phyloP scores from a whole-genome alignment of 2,329 filamentous ascomycete species.

The Pyricularia grisea region DNA sequence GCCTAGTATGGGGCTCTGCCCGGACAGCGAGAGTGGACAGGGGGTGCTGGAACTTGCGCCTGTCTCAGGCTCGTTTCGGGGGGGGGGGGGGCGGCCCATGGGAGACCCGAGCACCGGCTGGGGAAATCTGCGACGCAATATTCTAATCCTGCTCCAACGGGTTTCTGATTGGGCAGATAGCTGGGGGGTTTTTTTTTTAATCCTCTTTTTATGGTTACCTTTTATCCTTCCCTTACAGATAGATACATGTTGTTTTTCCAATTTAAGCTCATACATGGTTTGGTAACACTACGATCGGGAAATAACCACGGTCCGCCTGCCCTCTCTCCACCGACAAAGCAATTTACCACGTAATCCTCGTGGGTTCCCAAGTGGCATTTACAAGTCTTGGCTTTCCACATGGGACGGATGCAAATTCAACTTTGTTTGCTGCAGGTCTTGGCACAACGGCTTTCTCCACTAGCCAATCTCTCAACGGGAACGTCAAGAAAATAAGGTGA shows the following conservation, averaged over 20 bases:
- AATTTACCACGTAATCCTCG: background rate
- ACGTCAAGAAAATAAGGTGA: background rate
- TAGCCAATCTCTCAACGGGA: background rate
- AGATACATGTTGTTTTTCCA: background rate
- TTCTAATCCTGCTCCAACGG: background rate
- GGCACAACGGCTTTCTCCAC: background rate
- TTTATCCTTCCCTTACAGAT: background rate
- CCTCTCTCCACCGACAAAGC: background rate
- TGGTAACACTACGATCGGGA: background rate
- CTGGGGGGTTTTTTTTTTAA: background rate
- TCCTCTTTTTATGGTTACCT: no score
- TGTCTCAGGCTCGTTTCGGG: constrained; percentile 18
- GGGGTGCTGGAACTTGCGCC: constrained; percentile 10
- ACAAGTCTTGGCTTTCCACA: no score
- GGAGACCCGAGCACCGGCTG: constrained; percentile 5
- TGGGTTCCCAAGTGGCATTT: background rate
- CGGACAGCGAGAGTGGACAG: background rate
- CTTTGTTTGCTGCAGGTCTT: background rate
- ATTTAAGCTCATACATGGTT: background rate
- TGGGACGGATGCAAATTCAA: no score
- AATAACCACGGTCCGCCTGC: background rate
- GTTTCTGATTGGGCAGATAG: background rate
- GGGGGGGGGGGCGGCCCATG: constrained; percentile 11
- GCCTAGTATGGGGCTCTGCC: background rate
- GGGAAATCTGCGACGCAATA: constrained; percentile 1